These are phyloP conservation scores for Penicillium sp. DNA, from an alignment of 2,329 filamentous ascomycete genomes.

Conservation along the genomic window DNA sequence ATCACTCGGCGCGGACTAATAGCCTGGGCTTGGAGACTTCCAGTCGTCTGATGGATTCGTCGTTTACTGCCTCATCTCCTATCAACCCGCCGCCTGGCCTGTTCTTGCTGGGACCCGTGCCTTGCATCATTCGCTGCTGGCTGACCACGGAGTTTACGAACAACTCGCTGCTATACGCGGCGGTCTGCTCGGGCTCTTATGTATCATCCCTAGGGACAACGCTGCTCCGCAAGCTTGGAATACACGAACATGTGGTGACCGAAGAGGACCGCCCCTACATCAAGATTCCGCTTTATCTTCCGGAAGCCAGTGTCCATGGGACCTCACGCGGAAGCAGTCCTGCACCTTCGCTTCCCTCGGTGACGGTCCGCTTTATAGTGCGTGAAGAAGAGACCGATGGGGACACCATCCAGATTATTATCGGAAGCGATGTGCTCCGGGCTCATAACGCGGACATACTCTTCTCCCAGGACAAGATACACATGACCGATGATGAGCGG, in stretches of 20 bases:
- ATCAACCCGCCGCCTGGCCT: slow-evolving; percentile 78
- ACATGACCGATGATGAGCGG: slow-evolving; percentile 79
- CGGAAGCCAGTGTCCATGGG: slow-evolving; percentile 77
- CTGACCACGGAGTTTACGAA: slow-evolving; percentile 87
- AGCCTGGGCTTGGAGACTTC: slow-evolving; percentile 77
- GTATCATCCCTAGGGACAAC: slow-evolving; percentile 76
- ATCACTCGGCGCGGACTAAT: slow-evolving; percentile 75
- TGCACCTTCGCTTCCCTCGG: slow-evolving; percentile 73
- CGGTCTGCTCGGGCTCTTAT: slow-evolving; percentile 87
- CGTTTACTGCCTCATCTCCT: slow-evolving; percentile 68
- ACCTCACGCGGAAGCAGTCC: slow-evolving; percentile 71
- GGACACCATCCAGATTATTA: slow-evolving; percentile 73
- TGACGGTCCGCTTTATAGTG: slow-evolving; percentile 76
- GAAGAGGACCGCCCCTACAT: slow-evolving; percentile 66
- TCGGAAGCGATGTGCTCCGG: slow-evolving; percentile 84
- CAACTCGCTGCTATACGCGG: slow-evolving; percentile 82
- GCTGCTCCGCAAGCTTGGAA: slow-evolving; percentile 70
- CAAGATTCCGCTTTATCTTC: slow-evolving; percentile 79
- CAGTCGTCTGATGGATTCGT: slow-evolving; percentile 60
- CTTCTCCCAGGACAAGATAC: slow-evolving; percentile 87
- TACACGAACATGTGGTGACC: slow-evolving; percentile 64
- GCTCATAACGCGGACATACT: slow-evolving; percentile 85
- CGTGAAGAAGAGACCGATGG: slow-evolving; percentile 51
- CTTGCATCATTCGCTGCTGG: slow-evolving; percentile 95
- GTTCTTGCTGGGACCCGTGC: slow-evolving; percentile 81